Evolutionary conservation across 1,284 basidiomycete genomes (phyloP).

Genomic region (Inonotus hispidus): DNA sequence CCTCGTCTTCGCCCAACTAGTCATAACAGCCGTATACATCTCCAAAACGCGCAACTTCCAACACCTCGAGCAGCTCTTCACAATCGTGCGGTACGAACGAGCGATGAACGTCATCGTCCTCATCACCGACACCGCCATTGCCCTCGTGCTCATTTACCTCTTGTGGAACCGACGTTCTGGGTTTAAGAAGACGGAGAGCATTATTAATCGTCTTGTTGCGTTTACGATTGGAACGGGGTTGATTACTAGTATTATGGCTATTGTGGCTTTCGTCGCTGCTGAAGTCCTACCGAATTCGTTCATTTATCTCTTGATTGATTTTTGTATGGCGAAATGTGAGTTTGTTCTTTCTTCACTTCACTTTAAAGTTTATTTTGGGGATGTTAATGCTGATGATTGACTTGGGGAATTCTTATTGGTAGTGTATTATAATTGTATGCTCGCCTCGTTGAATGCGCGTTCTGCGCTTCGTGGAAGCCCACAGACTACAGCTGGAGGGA

Average conservation of each 20-base stretch:
- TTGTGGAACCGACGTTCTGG: background rate
- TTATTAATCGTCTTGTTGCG: constrained; percentile 5
- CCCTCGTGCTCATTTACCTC: constrained; percentile 5
- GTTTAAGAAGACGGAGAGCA: constrained; percentile 3
- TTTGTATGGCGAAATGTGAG: background rate
- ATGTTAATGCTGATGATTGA: background rate
- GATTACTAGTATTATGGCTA: background rate
- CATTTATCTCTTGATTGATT: background rate
- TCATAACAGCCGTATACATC: background rate
- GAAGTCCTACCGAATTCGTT: background rate
- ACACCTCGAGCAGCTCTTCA: background rate
- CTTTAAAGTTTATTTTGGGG: background rate
- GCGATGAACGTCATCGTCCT: background rate
- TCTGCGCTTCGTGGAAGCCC: background rate
- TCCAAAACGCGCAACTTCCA: background rate
- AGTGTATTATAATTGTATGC: background rate
- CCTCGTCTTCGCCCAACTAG: background rate
- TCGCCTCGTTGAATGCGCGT: background rate
- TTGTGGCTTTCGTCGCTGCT: background rate
- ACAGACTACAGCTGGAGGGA: background rate
- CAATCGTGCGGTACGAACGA: background rate
- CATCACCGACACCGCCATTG: background rate
- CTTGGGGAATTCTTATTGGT: background rate
- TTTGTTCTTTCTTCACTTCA: background rate
- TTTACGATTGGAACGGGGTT: constrained; percentile 12